A percentile compares a stretch with the other conserved stretches of the same genome.
phyloP scores from a whole-genome alignment of 495 filamentous ascomycete species.

The Penicillium taxi region DNA sequence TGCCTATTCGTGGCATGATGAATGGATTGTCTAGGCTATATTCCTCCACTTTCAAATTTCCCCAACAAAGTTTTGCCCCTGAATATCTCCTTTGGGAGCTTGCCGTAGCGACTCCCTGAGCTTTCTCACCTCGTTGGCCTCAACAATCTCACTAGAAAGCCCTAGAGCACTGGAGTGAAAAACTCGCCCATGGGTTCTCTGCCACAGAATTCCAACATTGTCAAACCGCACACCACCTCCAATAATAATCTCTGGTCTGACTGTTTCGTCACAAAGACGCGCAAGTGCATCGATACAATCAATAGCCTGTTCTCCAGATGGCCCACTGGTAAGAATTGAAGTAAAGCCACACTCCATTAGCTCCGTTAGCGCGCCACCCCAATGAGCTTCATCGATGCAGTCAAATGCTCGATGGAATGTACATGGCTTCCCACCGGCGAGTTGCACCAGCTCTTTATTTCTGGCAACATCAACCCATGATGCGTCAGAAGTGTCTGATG shows the following conservation, averaged over 20 bases:
- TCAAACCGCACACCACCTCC: constrained; percentile 34
- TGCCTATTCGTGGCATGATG: too few relatives aligned
- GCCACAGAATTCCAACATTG: constrained; percentile 25
- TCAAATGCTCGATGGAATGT: constrained; percentile 52
- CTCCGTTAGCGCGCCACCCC: constrained; percentile 22
- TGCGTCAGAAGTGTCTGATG: neutral
- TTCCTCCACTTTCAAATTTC: too few relatives aligned
- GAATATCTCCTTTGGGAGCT: too few relatives aligned
- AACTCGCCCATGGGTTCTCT: constrained; percentile 16
- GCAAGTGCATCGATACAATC: constrained; percentile 14
- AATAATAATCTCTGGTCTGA: constrained; percentile 21
- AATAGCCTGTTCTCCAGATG: constrained; percentile 11
- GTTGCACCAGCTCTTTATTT: constrained; percentile 31
- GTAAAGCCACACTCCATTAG: constrained; percentile 37
- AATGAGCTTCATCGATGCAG: constrained; percentile 20
- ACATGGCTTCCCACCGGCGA: constrained; percentile 36
- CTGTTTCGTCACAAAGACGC: constrained; percentile 1
- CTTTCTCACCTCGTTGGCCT: neutral
- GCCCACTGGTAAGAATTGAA: constrained; percentile 40
- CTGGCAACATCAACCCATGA: constrained; percentile 27
- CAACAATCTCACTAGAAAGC: neutral
- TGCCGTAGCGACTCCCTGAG: too few relatives aligned
- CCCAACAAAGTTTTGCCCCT: too few relatives aligned
- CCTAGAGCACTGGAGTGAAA: constrained; percentile 37
- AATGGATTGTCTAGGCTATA: too few relatives aligned